A percentile compares a stretch with the other conserved stretches of the same genome.
phyloP scores from a whole-genome alignment of 805 yeast species.

The Spathaspora sp. region DNA sequence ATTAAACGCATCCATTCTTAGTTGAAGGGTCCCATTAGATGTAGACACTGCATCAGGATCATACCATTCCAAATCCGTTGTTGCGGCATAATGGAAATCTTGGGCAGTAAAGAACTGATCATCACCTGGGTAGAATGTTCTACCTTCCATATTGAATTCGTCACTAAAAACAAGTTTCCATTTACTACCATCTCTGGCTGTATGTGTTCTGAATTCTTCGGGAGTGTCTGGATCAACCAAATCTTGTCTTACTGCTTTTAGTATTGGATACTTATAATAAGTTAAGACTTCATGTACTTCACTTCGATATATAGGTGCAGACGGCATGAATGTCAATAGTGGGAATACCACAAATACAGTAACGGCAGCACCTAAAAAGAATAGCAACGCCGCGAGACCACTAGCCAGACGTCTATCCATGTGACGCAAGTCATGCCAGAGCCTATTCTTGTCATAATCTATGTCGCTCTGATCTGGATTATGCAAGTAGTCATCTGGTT shows the following conservation, averaged over 20 bases:
- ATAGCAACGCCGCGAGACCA: slow-evolving; percentile 57
- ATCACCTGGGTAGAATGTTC: slow-evolving; percentile 87
- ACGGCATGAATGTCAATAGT: slow-evolving; percentile 74
- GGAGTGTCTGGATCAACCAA: slow-evolving; percentile 77
- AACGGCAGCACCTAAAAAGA: slow-evolving; percentile 56
- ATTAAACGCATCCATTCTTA: slow-evolving; percentile 77
- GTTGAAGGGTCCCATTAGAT: slow-evolving; percentile 60
- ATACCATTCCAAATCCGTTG: slow-evolving; percentile 91
- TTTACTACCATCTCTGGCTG: slow-evolving; percentile 53
- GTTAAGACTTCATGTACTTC: slow-evolving; percentile 33
- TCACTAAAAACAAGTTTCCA: slow-evolving; percentile 87
- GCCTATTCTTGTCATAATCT: slow-evolving; percentile 68
- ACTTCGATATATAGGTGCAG: slow-evolving; percentile 18
- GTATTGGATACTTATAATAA: slow-evolving; percentile 51
- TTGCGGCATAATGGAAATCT: slow-evolving; percentile 81
- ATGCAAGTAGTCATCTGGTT: slow-evolving; percentile 90
- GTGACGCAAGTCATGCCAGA: slow-evolving; percentile 58
- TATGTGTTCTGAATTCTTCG: slow-evolving; percentile 31
- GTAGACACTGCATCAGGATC: slow-evolving; percentile 88
- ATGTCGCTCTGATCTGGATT: slow-evolving; percentile 97
- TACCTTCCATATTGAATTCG: slow-evolving; percentile 85
- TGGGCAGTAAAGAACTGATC: slow-evolving; percentile 90
- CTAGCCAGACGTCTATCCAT: slow-evolving; percentile 61
- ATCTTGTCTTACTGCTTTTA: slow-evolving; percentile 55
- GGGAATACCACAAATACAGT: slow-evolving; percentile 76